Conservation (phyloP, 1,139 yeast genomes). For the Candida sp. region DNA sequence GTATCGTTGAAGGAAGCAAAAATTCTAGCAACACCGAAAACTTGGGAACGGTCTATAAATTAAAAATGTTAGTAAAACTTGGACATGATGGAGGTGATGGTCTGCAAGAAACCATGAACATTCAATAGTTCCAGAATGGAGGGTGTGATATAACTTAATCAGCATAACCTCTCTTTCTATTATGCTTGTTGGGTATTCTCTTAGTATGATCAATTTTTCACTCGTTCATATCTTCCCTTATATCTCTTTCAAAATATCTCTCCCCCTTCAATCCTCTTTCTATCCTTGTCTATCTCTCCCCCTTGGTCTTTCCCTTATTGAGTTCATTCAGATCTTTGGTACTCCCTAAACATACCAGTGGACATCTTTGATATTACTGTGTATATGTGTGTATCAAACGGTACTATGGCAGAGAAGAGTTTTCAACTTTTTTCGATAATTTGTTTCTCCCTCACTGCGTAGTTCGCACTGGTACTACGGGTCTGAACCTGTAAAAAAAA, state of each 20-base stretch:
- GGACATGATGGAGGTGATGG: neutral
- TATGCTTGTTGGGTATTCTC: neutral
- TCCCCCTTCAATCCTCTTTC: neutral
- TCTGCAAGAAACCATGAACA: neutral
- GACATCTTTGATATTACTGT: slow-evolving; percentile 26
- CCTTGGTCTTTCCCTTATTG: neutral
- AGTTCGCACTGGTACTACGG: neutral
- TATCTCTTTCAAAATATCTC: neutral
- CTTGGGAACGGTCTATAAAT: slow-evolving; percentile 54
- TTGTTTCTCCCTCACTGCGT: slow-evolving; percentile 7
- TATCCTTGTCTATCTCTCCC: neutral
- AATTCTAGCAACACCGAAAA: slow-evolving; percentile 99
- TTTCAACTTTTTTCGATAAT: slow-evolving; percentile 4
- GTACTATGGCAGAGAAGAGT: slow-evolving; percentile 3
- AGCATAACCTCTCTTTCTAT: neutral
- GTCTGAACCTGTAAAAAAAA: neutral
- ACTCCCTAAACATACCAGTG: slow-evolving; percentile 30
- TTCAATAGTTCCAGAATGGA: neutral
- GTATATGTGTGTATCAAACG: slow-evolving; percentile 11
- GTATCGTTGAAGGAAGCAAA: slow-evolving; percentile 99
- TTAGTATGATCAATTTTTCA: neutral
- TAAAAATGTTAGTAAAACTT: slow-evolving; percentile 9
- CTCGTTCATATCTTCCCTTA: neutral
- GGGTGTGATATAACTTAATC: neutral
- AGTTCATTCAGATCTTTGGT: neutral